Base-by-base conservation (phyloP, 331 rosid species). In the Rhamnella rubrinervis region DNA sequence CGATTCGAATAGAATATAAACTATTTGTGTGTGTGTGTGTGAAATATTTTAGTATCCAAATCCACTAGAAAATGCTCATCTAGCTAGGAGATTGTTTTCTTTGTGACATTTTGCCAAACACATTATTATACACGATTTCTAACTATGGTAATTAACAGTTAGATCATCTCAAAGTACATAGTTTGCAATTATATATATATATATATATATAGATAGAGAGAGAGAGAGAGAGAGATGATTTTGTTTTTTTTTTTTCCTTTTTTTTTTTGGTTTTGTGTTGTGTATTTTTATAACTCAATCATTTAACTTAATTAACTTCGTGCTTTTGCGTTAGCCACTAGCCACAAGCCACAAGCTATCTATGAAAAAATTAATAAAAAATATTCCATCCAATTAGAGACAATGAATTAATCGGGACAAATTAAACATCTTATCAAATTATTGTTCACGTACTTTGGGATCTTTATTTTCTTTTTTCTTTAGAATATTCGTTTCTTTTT, bases 1-100 rank as follows among this genome's bases (percentile, higher is more conserved):
- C 66, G 61, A 60, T 75, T 71, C 59, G 69, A 77, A 70, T 60
- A 67, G 67, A 74, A 81, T 83, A 68, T 63, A 63, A 74, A 56
- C 25, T 70, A 44, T 49, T 77, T 80, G 26, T 26, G 28, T 50
- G 68, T 80, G 35, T 25, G 37, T 67, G 53, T 71, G 51, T 40
- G 40, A 76, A 38, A 70, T 61, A 25, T 17, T 12, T 57, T 35
- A 44, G 6, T 14, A 46, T 21, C 49, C 49, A 44, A 44, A 0
- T 44, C 14, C 49, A 44, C 49, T 44, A 1, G 14, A 11, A 44
- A 44, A 44, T 9, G 13, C 11, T 44, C 14, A 14, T 14, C 4
- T 14, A 44, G 11, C 49, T 9, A 44, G 14, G 13, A 11, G 14
- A 15, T 9, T 7, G 2, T 44, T 7, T 44, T 44, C 49, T 44